A percentile compares a stretch with the other conserved stretches of the same genome.
These are phyloP conservation scores for Candida qinlingensis DNA, from an alignment of 805 yeast genomes.

Conservation along the genomic window DNA sequence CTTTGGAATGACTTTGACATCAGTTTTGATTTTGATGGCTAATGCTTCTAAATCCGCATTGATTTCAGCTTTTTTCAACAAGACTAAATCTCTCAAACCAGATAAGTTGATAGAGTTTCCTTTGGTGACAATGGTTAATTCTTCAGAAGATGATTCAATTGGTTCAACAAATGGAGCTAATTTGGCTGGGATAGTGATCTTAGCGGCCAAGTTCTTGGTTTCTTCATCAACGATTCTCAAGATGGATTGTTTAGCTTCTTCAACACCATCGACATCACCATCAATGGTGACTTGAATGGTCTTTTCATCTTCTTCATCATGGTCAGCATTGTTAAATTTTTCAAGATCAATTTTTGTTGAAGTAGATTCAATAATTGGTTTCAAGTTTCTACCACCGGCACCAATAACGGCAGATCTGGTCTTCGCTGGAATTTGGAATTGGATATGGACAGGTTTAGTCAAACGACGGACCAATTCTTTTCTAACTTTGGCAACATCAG, in stretches of 20 bases:
- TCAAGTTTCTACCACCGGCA: slow-evolving; percentile 75
- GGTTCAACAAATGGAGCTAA: slow-evolving; percentile 29
- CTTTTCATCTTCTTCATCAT: slow-evolving; percentile 50
- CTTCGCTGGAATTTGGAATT: slow-evolving; percentile 67
- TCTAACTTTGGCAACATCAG: slow-evolving; percentile 62
- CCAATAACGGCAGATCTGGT: slow-evolving; percentile 81
- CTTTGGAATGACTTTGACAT: slow-evolving; percentile 60
- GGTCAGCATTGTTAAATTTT: slow-evolving; percentile 34
- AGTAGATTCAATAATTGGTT: slow-evolving; percentile 66
- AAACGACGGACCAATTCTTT: slow-evolving; percentile 70
- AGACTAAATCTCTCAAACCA: slow-evolving; percentile 68
- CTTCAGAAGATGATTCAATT: slow-evolving; percentile 26
- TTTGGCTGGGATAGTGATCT: slow-evolving; percentile 37
- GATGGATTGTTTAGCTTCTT: slow-evolving; percentile 65
- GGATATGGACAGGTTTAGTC: slow-evolving; percentile 63
- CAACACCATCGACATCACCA: slow-evolving; percentile 84
- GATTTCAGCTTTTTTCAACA: slow-evolving; percentile 49
- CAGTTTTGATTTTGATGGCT: slow-evolving; percentile 40
- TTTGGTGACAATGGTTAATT: slow-evolving; percentile 26
- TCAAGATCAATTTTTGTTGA: slow-evolving; percentile 71
- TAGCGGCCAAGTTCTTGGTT: slow-evolving; percentile 52
- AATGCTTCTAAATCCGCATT: slow-evolving; percentile 40
- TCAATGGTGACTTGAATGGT: slow-evolving; percentile 59
- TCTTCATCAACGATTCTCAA: slow-evolving; percentile 69
- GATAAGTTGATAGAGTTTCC: slow-evolving; percentile 45